Conservation (phyloP, 768 basidiomycete genomes). For the Leccinum pellstonianum region DNA sequence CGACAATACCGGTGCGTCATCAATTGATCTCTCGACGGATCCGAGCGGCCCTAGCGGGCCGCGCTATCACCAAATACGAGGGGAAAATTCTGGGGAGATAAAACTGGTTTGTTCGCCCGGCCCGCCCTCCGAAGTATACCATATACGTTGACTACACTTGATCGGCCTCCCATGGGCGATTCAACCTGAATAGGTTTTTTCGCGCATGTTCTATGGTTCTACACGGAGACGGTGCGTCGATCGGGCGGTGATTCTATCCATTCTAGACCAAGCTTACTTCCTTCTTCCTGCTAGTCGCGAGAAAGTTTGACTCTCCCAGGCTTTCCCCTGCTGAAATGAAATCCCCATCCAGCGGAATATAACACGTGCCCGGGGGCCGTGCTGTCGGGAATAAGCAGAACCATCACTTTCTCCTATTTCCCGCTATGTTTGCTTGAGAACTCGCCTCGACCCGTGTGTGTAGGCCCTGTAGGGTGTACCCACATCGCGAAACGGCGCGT, state of each 20-base stretch:
- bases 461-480: constrained; percentile 19
- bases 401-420: constrained; percentile 15
- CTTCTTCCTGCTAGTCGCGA: not conserved
- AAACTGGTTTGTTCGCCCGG: not conserved
- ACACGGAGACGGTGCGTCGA: not conserved
- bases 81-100: not conserved
- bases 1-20: not conserved
- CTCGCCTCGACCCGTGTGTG: constrained; percentile 21
- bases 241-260: not conserved
- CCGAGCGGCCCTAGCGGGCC: not conserved
- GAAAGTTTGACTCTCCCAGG: constrained; percentile 18
- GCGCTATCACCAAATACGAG: not conserved
- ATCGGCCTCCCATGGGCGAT: not conserved
- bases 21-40: not conserved
- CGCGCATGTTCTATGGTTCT: not conserved
- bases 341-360: constrained; percentile 20
- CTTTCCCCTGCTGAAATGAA: not conserved
- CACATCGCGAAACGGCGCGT: constrained; percentile 12
- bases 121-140: not conserved
- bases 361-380: constrained; percentile 18
- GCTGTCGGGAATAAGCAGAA: constrained; percentile 12
- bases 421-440: not conserved
- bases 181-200: not conserved
- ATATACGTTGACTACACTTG: not conserved
- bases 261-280: not conserved